Conservation (phyloP, 768 basidiomycete genomes). For the Tylopilus sp. region DNA sequence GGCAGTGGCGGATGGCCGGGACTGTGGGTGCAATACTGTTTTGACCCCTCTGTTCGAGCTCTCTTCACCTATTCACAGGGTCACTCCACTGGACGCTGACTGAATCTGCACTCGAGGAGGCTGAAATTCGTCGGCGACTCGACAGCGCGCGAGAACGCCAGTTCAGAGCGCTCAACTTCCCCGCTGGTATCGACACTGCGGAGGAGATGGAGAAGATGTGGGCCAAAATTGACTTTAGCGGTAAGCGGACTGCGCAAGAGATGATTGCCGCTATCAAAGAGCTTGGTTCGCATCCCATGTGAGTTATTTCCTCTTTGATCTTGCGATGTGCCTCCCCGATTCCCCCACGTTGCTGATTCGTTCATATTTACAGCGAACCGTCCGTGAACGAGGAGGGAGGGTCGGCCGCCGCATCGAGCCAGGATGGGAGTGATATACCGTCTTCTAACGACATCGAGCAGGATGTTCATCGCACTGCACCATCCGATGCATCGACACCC, state of each 20-base stretch:
- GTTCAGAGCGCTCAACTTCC: slow-evolving; percentile 44
- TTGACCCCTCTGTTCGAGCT: no score
- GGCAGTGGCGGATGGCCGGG: slow-evolving; percentile 18
- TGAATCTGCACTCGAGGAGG: slow-evolving; percentile 32
- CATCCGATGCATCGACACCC: background rate
- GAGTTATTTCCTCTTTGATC: background rate
- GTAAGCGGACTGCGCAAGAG: slow-evolving; percentile 4
- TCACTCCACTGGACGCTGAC: slow-evolving; percentile 54
- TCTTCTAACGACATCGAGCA: background rate
- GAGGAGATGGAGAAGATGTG: slow-evolving; percentile 30
- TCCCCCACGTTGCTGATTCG: background rate
- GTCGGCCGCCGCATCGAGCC: background rate
- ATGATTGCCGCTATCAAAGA: slow-evolving; percentile 1
- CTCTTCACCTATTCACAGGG: slow-evolving; percentile 43
- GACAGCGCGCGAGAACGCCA: slow-evolving; percentile 39
- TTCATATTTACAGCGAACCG: background rate
- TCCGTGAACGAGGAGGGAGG: background rate
- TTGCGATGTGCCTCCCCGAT: background rate
- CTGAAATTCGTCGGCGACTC: slow-evolving; percentile 37
- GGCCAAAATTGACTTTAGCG: slow-evolving; percentile 31
- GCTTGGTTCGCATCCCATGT: slow-evolving; percentile 2
- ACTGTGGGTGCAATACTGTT: slow-evolving; percentile 12
- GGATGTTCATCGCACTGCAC: background rate
- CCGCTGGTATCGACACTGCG: slow-evolving; percentile 39
- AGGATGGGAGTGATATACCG: background rate